A percentile compares a stretch with the other conserved stretches of the same genome.
Evolutionary conservation across 2,329 filamentous ascomycete genomes (phyloP).

Genomic region (Paramyrothecium sp.): DNA sequence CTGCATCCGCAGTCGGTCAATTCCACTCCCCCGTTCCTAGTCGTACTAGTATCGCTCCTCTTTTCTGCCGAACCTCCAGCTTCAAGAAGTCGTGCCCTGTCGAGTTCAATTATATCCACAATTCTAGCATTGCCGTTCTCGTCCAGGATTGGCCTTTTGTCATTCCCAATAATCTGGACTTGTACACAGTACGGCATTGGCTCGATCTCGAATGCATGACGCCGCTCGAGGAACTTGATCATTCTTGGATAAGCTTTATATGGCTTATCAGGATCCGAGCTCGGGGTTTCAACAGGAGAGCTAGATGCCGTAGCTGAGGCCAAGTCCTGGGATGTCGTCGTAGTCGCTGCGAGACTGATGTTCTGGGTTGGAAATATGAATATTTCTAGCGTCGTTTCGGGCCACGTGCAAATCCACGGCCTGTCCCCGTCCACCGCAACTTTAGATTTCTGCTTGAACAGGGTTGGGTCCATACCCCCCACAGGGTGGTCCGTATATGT

Average conservation of each 20-base stretch:
- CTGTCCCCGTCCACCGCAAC: conserved; percentile 44
- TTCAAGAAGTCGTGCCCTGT: conserved; percentile 4
- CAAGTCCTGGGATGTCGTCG: conserved; percentile 7
- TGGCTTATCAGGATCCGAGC: conserved; percentile 11
- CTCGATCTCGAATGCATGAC: conserved; percentile 30
- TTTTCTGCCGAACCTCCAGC: conserved; percentile 7
- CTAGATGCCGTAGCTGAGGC: conserved; percentile 10
- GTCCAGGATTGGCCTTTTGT: conserved; percentile 32
- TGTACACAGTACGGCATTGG: conserved; percentile 45
- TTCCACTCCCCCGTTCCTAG: conserved; percentile 21
- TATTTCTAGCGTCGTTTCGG: conserved; percentile 51
- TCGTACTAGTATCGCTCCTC: conserved; percentile 2
- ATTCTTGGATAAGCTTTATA: conserved; percentile 44
- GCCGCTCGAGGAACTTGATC: conserved; percentile 55
- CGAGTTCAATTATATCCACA: conserved; percentile 42
- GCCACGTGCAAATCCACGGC: conserved; percentile 60
- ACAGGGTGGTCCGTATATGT: conserved; percentile 9
- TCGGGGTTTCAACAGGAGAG: conserved; percentile 5
- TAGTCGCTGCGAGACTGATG: conserved; percentile 29
- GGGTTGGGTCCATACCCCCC: conserved; percentile 21
- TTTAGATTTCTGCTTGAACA: conserved; percentile 15
- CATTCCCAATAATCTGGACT: conserved; percentile 40
- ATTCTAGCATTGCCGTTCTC: conserved; percentile 36
- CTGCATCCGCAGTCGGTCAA: conserved; percentile 53
- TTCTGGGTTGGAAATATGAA: conserved; percentile 57